These are phyloP conservation scores for Arachnopeziza araneosa DNA, from an alignment of 2,329 filamentous ascomycete genomes.

Conservation along the genomic window DNA sequence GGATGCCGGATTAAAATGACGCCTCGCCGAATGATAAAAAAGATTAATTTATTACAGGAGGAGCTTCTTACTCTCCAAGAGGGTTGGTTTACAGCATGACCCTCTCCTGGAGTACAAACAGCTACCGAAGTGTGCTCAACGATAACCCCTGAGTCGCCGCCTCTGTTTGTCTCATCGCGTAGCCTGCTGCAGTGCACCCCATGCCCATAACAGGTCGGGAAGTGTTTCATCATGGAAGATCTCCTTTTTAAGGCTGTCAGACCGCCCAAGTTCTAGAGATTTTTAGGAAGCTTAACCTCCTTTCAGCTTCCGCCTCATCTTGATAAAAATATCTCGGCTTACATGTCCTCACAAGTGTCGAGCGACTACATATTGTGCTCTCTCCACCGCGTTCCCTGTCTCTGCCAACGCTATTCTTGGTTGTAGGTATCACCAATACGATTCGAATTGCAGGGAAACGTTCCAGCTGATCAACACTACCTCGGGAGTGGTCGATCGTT, in stretches of 20 bases:
- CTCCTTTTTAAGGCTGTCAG: neutral
- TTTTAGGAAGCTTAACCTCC: neutral
- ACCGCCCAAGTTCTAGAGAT: neutral
- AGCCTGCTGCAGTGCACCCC: neutral
- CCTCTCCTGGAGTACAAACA: neutral
- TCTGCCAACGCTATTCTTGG: neutral
- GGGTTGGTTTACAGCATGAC: neutral
- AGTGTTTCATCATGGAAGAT: neutral
- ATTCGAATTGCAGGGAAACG: neutral
- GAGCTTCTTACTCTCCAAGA: neutral
- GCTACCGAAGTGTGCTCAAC: neutral
- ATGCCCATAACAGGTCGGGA: neutral
- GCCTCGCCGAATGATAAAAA: neutral
- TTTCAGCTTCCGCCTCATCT: neutral
- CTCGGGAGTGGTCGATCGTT: neutral
- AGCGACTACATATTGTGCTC: neutral
- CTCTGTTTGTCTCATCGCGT: neutral
- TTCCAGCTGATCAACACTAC: neutral
- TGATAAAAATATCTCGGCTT: neutral
- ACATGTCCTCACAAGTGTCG: neutral
- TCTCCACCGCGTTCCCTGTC: neutral
- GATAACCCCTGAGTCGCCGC: neutral
- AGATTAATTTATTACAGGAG: neutral
- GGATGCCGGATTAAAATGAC: neutral
- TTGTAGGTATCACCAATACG: neutral